Evolutionary conservation across 2,329 filamentous ascomycete species (phyloP).

Genomic region (Penicillium sp.): DNA sequence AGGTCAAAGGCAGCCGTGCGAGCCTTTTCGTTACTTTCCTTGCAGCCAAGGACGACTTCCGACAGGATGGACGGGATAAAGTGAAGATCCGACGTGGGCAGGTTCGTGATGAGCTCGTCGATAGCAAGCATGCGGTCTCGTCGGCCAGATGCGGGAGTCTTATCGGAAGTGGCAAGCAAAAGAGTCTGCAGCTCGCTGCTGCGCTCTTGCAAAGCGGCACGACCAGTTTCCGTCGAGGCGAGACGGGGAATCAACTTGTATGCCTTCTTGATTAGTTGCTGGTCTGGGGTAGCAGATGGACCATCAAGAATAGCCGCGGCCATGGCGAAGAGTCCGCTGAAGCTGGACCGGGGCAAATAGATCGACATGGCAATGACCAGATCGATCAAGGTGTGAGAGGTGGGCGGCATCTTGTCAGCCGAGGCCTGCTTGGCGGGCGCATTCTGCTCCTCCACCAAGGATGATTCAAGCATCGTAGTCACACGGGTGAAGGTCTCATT

Average conservation of each 20-base stretch:
- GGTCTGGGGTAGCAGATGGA: conserved; percentile 50
- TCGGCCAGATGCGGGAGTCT: conserved; percentile 77
- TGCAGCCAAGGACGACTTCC: conserved; percentile 92
- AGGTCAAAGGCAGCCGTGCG: conserved; percentile 84
- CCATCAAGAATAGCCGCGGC: conserved; percentile 75
- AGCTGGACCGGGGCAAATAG: conserved; percentile 83
- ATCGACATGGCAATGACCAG: conserved; percentile 92
- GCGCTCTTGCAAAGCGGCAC: conserved; percentile 67
- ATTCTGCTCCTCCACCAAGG: conserved; percentile 60
- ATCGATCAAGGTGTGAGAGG: conserved; percentile 92
- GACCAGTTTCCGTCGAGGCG: conserved; percentile 71
- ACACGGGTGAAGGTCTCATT: conserved; percentile 85
- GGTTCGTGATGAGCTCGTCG: conserved; percentile 68
- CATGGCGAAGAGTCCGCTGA: conserved; percentile 77
- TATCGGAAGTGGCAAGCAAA: conserved; percentile 71
- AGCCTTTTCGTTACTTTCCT: conserved; percentile 95
- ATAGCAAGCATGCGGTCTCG: conserved; percentile 82
- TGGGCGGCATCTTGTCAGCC: conserved; percentile 77
- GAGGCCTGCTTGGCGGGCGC: conserved; percentile 56
- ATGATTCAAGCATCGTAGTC: conserved; percentile 70
- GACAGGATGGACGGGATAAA: conserved; percentile 89
- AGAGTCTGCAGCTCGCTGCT: conserved; percentile 75
- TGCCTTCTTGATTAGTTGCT: conserved; percentile 96
- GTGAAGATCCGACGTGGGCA: conserved; percentile 73
- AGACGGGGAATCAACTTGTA: conserved; percentile 96